phyloP scores from a whole-genome alignment of 75 land plant species.

The Sequoiadendron giganteum region DNA sequence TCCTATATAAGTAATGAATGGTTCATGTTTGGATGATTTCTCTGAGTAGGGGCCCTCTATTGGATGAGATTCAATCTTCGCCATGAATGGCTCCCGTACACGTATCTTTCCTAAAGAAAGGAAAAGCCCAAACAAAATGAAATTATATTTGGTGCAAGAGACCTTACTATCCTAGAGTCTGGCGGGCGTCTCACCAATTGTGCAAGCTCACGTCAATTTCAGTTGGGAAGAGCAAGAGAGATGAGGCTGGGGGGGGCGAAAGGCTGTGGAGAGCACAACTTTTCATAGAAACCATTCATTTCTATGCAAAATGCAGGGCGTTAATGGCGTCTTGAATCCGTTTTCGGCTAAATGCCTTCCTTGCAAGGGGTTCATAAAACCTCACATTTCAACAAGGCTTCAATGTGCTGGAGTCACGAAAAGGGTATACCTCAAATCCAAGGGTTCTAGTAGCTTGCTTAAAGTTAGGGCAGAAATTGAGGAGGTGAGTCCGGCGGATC shows the following conservation, averaged over 20 bases:
- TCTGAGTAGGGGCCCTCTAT: too few species aligned
- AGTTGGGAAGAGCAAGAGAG: background rate
- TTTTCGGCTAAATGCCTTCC: background rate
- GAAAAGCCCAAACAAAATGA: too few species aligned
- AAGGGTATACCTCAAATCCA: background rate
- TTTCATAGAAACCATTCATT: background rate
- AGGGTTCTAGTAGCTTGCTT: background rate
- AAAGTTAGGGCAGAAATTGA: slow-evolving; percentile 4
- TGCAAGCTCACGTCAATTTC: background rate
- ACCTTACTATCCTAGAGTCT: too few species aligned
- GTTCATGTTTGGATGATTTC: too few species aligned
- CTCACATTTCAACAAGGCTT: background rate
- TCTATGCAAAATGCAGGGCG: slow-evolving; percentile 1
- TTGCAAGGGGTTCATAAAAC: background rate
- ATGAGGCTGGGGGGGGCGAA: background rate
- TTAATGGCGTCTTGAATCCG: background rate
- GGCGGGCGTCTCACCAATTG: too few species aligned
- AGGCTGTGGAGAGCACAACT: background rate
- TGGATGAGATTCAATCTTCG: too few species aligned
- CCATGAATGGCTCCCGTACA: too few species aligned
- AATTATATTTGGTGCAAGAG: too few species aligned
- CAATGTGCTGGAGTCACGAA: background rate
- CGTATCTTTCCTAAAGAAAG: too few species aligned
- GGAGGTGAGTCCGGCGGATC: background rate
- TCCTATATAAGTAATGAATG: too few species aligned